A percentile compares a stretch with the other conserved stretches of the same genome.
Conservation (phyloP, 768 basidiomycete species). For the Royoungia palumana region DNA sequence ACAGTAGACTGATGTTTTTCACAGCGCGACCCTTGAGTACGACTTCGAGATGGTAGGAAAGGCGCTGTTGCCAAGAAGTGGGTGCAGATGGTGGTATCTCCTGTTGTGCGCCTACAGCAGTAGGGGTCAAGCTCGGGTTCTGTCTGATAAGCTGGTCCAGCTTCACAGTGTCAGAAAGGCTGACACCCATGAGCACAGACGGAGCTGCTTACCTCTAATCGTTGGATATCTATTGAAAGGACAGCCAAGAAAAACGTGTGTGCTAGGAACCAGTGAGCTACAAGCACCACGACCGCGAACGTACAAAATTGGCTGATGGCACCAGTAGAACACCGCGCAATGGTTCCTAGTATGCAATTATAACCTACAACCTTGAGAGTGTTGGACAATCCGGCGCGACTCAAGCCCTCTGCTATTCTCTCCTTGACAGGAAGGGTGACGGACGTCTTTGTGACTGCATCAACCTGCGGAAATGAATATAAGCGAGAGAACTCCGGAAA, state of each 20-base stretch:
- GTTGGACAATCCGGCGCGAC: conserved; percentile 85
- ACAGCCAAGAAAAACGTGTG: conserved; percentile 96
- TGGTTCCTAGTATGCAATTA: conserved; percentile 71
- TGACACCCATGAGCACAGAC: not conserved
- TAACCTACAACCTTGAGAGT: conserved; percentile 90
- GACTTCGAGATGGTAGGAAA: conserved; percentile 31
- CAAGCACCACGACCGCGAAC: conserved; percentile 90
- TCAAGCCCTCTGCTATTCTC: conserved; percentile 88
- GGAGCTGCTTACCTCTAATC: conserved; percentile 64
- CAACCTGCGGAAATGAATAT: conserved; percentile 52
- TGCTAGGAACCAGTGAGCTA: conserved; percentile 96
- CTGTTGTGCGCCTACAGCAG: conserved; percentile 28
- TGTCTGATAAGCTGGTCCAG: conserved; percentile 84
- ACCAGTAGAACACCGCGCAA: conserved; percentile 70
- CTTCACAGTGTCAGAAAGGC: conserved; percentile 36
- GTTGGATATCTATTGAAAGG: conserved; percentile 92
- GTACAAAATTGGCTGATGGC: conserved; percentile 90
- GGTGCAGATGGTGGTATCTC: conserved; percentile 21
- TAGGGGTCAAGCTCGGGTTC: conserved; percentile 53
- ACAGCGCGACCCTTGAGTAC: conserved; percentile 63
- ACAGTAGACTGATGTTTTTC: conserved; percentile 76
- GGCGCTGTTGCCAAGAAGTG: conserved; percentile 33
- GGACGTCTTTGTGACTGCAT: conserved; percentile 80
- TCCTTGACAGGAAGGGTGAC: conserved; percentile 88
- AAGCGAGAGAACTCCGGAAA: conserved; percentile 15